Percentiles rank a stretch among this genome's conserved stretches.
Conservation (phyloP, 106 monocot species). For the Phalaenopsis aphrodite region DNA sequence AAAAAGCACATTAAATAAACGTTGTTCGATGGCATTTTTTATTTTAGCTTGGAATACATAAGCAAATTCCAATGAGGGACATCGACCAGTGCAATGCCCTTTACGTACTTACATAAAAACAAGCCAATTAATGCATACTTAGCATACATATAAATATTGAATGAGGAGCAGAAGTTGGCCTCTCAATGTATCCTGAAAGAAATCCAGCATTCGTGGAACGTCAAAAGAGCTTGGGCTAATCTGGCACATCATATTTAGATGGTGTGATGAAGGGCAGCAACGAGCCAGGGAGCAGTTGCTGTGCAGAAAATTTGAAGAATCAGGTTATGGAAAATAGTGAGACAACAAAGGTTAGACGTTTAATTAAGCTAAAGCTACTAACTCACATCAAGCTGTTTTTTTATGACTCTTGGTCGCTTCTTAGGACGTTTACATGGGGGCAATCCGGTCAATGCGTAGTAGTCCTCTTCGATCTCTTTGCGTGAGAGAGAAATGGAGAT, state of each 20-base stretch:
- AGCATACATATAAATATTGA: too few relatives aligned
- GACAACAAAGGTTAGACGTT: neutral
- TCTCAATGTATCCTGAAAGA: too few relatives aligned
- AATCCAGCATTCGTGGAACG: too few relatives aligned
- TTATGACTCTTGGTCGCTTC: slow-evolving; percentile 28
- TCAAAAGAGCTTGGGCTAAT: neutral
- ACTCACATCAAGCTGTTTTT: slow-evolving; percentile 48
- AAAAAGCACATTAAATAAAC: too few relatives aligned
- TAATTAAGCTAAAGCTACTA: neutral
- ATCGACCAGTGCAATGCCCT: too few relatives aligned
- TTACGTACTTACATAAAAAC: too few relatives aligned
- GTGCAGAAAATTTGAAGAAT: neutral
- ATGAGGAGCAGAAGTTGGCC: too few relatives aligned
- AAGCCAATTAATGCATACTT: too few relatives aligned
- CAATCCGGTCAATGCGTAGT: slow-evolving; percentile 37
- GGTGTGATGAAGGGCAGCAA: slow-evolving; percentile 16
- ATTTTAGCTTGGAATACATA: too few relatives aligned
- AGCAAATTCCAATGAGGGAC: too few relatives aligned
- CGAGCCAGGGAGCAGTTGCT: slow-evolving; percentile 11
- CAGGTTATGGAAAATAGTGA: too few relatives aligned
- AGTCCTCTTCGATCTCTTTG: slow-evolving; percentile 53
- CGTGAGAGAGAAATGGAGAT: slow-evolving; percentile 32
- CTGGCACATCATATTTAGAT: slow-evolving; percentile 11
- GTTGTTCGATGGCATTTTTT: too few relatives aligned
- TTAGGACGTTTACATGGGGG: slow-evolving; percentile 30